Conservation (phyloP, 1,284 basidiomycete species). For the Pseudozyma sp. region DNA sequence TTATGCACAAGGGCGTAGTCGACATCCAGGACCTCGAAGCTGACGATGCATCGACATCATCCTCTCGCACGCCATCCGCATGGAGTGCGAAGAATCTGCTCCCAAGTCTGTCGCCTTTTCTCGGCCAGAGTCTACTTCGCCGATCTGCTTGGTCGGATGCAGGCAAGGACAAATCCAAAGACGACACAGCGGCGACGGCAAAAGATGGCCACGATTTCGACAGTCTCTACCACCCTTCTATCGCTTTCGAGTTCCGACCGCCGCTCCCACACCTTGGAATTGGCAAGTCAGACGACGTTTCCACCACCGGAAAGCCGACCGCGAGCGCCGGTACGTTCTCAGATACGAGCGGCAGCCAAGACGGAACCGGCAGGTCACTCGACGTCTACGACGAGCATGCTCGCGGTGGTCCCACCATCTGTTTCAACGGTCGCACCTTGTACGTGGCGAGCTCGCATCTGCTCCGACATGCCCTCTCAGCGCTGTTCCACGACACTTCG, state of each 20-base stretch:
- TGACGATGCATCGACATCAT: slow-evolving; percentile 4
- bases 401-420: slow-evolving; percentile 44
- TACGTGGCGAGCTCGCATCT: slow-evolving; percentile 60
- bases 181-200: neutral
- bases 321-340: neutral
- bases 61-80: neutral
- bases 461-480: slow-evolving; percentile 55
- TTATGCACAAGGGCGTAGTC: slow-evolving; percentile 48
- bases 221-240: slow-evolving; percentile 55
- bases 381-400: slow-evolving; percentile 17
- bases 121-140: slow-evolving; percentile 36
- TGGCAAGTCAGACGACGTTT: slow-evolving; percentile 14
- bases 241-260: slow-evolving; percentile 54
- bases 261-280: slow-evolving; percentile 39
- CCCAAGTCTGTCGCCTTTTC: slow-evolving; percentile 35
- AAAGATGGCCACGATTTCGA: slow-evolving; percentile 16
- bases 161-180: slow-evolving; percentile 13
- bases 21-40: slow-evolving; percentile 41
- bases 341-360: neutral
- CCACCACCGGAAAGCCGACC: neutral
- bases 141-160: slow-evolving; percentile 15
- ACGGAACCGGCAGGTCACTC: slow-evolving; percentile 7
- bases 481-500: slow-evolving; percentile 53
- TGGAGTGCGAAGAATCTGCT: slow-evolving; percentile 21
- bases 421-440: slow-evolving; percentile 59